Percentiles rank a stretch among this genome's conserved stretches.
Evolutionary conservation across 2,329 filamentous ascomycete species (phyloP).

Genomic region (Trichothecium roseum): DNA sequence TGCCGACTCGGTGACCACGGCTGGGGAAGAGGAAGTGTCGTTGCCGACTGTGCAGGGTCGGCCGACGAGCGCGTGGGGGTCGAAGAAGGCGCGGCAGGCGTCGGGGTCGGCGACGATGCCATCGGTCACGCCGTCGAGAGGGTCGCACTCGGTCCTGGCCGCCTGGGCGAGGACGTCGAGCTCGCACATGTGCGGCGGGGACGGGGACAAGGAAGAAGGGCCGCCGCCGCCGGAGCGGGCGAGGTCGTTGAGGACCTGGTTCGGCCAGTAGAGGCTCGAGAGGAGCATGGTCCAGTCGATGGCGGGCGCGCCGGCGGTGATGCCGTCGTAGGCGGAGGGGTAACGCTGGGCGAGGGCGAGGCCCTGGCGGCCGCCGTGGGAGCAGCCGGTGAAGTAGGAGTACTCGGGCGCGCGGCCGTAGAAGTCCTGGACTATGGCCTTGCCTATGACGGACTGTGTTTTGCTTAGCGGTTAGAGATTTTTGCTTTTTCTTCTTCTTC

Average conservation of each 20-base stretch:
- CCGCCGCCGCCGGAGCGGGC: too few species aligned
- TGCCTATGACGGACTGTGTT: too few species aligned
- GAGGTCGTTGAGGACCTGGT: too few species aligned
- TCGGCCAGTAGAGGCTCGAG: conserved; percentile 3
- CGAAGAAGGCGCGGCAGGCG: conserved; percentile 6
- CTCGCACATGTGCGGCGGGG: too few species aligned
- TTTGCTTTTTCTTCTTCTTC: too few species aligned
- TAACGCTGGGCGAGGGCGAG: conserved; percentile 38
- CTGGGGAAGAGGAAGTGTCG: conserved; percentile 10
- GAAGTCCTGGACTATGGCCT: conserved; percentile 28
- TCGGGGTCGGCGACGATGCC: conserved; percentile 12
- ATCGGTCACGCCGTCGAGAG: conserved; percentile 11
- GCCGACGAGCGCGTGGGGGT: conserved; percentile 8
- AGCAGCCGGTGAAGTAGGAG: conserved; percentile 40
- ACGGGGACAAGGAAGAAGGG: too few species aligned
- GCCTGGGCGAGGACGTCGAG: conserved; percentile 25
- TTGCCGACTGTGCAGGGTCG: too few species aligned
- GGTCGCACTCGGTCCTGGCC: conserved; percentile 12
- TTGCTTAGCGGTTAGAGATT: too few species aligned
- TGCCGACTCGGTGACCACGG: conserved; percentile 4
- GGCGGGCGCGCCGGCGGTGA: conserved; percentile 35
- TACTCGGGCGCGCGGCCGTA: conserved; percentile 26
- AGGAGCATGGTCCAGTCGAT: conserved; percentile 21
- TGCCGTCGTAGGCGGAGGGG: conserved; percentile 42
- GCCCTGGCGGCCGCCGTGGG: conserved; percentile 44